Evolutionary conservation across 2,329 filamentous ascomycete genomes (phyloP).

Genomic region (Aspergillus viridinutans): DNA sequence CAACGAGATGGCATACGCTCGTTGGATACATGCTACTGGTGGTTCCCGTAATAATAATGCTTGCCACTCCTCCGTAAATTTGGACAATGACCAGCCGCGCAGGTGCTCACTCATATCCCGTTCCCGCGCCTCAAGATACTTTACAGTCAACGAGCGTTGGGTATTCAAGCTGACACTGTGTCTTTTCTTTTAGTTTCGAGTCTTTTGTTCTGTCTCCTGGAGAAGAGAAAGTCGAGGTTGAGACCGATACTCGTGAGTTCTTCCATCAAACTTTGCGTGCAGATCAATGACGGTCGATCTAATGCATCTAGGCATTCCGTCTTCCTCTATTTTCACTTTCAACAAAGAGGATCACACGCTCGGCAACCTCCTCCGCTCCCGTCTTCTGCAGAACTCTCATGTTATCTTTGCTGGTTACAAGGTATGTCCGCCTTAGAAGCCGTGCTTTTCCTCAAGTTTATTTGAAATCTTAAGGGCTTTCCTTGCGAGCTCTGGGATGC

Average conservation of each 20-base stretch:
- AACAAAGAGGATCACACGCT: conserved; percentile 97
- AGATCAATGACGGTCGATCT: neutral
- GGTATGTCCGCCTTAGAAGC: conserved; percentile 43
- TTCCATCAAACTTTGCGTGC: neutral
- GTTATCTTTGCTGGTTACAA: conserved; percentile 93
- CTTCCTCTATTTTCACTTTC: conserved; percentile 91
- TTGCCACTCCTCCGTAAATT: conserved; percentile 19
- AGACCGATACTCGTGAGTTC: conserved; percentile 77
- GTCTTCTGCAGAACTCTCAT: conserved; percentile 77
- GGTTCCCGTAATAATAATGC: conserved; percentile 8
- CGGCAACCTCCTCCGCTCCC: conserved; percentile 80
- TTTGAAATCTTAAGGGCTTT: neutral
- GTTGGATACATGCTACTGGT: conserved; percentile 7
- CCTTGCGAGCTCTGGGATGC: neutral
- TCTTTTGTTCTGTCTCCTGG: conserved; percentile 81
- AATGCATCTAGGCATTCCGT: conserved; percentile 67
- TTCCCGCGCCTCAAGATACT: neutral
- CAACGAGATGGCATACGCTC: conserved; percentile 16
- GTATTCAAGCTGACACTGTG: neutral
- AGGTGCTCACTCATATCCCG: conserved; percentile 14
- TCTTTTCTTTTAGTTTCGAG: conserved; percentile 66
- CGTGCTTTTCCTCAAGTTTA: neutral
- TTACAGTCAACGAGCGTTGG: neutral
- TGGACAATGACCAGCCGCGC: conserved; percentile 16
- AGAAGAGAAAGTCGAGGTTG: conserved; percentile 90